Conservation (phyloP, 1,284 basidiomycete genomes). For the Golubevia sp. region DNA sequence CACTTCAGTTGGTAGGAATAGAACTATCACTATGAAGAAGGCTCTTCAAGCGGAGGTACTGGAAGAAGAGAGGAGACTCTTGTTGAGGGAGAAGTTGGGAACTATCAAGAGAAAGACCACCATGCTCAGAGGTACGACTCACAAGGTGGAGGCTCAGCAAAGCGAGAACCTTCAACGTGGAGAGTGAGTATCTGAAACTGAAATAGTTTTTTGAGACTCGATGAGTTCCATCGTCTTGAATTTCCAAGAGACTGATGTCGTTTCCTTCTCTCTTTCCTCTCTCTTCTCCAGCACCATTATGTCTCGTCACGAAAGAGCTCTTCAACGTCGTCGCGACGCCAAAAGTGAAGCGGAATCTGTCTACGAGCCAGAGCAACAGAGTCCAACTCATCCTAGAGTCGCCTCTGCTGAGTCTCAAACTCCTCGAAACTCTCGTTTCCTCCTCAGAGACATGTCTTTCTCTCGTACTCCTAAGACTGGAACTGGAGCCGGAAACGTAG, state of each 20-base stretch:
- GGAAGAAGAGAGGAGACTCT: conserved; percentile 35
- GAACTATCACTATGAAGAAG: conserved; percentile 32
- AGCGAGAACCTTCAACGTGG: background rate
- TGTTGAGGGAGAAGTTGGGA: conserved; percentile 23
- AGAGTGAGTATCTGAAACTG: background rate
- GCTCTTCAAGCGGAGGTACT: conserved; percentile 44
- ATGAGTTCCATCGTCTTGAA: too few species aligned
- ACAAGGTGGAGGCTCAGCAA: background rate
- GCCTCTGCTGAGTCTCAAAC: background rate
- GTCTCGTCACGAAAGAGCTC: too few species aligned
- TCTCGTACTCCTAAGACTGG: background rate
- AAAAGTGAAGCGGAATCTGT: too few species aligned
- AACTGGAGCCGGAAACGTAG: background rate
- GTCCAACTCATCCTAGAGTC: too few species aligned
- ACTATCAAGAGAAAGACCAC: background rate
- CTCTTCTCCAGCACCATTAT: too few species aligned
- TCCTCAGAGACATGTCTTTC: background rate
- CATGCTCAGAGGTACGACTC: background rate
- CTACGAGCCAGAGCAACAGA: too few species aligned
- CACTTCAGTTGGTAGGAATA: conserved; percentile 12
- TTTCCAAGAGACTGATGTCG: too few species aligned
- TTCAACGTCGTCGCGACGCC: too few species aligned
- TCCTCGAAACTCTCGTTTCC: background rate
- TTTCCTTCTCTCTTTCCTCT: background rate
- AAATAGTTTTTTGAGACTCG: too few species aligned